phyloP scores from a whole-genome alignment of 2,329 filamentous ascomycete genomes.

The Dactylellina cionopaga region DNA sequence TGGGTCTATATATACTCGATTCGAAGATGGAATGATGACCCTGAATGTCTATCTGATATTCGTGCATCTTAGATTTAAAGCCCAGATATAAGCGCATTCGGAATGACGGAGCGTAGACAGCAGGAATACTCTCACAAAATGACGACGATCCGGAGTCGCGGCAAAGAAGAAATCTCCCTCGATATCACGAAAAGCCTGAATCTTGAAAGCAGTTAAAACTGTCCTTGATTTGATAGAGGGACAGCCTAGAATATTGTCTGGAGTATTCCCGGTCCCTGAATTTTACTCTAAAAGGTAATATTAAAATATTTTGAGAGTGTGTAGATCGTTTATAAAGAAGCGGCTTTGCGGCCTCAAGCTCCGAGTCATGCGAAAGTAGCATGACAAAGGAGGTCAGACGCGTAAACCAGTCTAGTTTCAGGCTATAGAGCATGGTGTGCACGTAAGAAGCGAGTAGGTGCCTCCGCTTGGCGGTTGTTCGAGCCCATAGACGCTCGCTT shows the following conservation, averaged over 20 bases:
- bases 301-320: not conserved
- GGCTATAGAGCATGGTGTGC: slow-evolving; percentile 4
- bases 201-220: not conserved
- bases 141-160: slow-evolving; percentile 45
- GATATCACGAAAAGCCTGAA: not conserved
- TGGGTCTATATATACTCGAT: slow-evolving; percentile 20
- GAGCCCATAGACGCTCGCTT: slow-evolving; percentile 15
- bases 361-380: slow-evolving; percentile 16
- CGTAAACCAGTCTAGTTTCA: slow-evolving; percentile 34
- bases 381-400: slow-evolving; percentile 11
- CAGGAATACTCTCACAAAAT: not conserved
- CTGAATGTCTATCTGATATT: slow-evolving; percentile 22
- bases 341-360: slow-evolving; percentile 38
- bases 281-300: not conserved
- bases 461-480: slow-evolving; percentile 2
- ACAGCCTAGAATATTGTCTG: not conserved
- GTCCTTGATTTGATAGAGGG: not conserved
- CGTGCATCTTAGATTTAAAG: slow-evolving; percentile 9
- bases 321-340: slow-evolving; percentile 36
- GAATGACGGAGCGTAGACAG: slow-evolving; percentile 29
- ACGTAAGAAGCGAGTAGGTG: slow-evolving; percentile 8
- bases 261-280: not conserved
- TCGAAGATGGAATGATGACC: not conserved
- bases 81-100: not conserved
- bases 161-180: no score